Percentiles rank a stretch among this genome's conserved stretches.
phyloP scores from a whole-genome alignment of 257 asterid genomes.

The Rehmannia glutinosa region DNA sequence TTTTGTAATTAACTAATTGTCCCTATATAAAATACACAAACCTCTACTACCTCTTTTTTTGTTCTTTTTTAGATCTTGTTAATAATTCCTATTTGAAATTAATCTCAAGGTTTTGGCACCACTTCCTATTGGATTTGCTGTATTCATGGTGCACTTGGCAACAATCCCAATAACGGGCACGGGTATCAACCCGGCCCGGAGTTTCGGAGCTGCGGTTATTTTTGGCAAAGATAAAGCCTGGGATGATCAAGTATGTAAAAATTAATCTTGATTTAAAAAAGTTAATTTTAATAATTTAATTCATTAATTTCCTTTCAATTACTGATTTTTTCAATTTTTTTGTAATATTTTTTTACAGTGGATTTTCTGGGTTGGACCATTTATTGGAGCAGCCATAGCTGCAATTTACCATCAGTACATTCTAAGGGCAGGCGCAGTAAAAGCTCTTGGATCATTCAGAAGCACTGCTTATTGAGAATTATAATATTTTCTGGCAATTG shows the following conservation, averaged over 20 bases:
- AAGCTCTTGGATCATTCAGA: slow-evolving; percentile 61
- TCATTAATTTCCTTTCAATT: no score
- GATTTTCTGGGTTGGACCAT: slow-evolving; percentile 82
- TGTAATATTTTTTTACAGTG: no score
- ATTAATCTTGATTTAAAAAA: no score
- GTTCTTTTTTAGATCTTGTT: no score
- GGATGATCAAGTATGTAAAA: slow-evolving; percentile 34
- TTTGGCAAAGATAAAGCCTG: slow-evolving; percentile 30
- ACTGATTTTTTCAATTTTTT: no score
- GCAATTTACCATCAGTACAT: slow-evolving; percentile 59
- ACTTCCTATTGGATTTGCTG: slow-evolving; percentile 45
- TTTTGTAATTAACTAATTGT: no score
- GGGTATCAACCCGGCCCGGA: slow-evolving; percentile 43
- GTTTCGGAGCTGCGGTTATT: slow-evolving; percentile 44
- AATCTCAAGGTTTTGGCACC: slow-evolving; percentile 47
- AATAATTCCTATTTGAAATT: no score
- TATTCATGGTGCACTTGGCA: slow-evolving; percentile 44
- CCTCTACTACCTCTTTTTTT: no score
- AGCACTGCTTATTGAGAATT: slow-evolving; percentile 46
- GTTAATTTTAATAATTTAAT: no score
- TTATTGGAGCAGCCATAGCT: slow-evolving; percentile 73
- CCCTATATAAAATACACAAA: no score
- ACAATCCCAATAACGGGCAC: slow-evolving; percentile 43
- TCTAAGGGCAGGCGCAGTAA: slow-evolving; percentile 57
- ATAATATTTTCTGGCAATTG: no score